Conservation (phyloP, 2,329 filamentous ascomycete genomes). For the Scleromitrula shiraiana region DNA sequence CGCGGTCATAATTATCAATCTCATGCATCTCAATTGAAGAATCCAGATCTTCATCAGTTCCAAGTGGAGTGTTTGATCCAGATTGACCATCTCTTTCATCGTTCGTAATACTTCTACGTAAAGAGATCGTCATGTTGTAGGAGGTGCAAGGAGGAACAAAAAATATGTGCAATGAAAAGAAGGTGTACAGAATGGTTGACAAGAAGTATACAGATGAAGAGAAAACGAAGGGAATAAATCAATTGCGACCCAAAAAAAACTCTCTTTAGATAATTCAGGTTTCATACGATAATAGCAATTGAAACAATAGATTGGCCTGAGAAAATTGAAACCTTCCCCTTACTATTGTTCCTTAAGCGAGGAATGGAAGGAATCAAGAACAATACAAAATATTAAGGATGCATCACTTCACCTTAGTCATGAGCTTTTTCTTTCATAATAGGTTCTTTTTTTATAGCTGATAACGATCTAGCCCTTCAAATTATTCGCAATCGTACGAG, state of each 20-base stretch:
- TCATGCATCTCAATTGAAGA: slow-evolving; percentile 5
- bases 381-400: too few relatives aligned
- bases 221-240: neutral
- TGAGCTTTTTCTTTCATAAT: too few relatives aligned
- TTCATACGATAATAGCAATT: neutral
- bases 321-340: slow-evolving; percentile 2
- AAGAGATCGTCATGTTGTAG: slow-evolving; percentile 1
- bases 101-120: neutral
- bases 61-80: neutral
- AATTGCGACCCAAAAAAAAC: neutral
- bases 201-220: neutral
- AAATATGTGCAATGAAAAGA: neutral
- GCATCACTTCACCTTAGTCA: too few relatives aligned
- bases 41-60: neutral
- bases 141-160: neutral
- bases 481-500: too few relatives aligned
- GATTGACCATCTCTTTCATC: neutral
- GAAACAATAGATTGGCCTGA: neutral
- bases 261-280: too few relatives aligned
- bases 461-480: too few relatives aligned
- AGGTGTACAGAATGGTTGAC: neutral
- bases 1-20: neutral
- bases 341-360: slow-evolving; percentile 19
- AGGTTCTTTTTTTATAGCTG: too few relatives aligned
- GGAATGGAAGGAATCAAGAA: neutral